These are phyloP conservation scores for Nidularia sp. DNA, from an alignment of 768 basidiomycete genomes.

Conservation along the genomic window DNA sequence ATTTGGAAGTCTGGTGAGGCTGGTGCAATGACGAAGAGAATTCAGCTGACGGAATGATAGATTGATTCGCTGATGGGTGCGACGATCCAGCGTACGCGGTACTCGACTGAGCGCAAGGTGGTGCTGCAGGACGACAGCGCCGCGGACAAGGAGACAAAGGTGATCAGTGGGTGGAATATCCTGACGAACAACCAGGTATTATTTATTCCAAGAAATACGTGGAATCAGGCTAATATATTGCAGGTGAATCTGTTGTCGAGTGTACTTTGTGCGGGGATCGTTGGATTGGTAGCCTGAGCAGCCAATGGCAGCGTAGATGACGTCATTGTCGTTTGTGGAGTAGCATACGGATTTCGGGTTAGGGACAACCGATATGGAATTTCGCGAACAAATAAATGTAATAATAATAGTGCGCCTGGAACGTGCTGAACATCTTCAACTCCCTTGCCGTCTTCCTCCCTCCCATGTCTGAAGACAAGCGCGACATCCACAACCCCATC, in stretches of 20 bases:
- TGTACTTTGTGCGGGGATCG: constrained; percentile 23
- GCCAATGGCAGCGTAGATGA: constrained; percentile 9
- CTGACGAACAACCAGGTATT: constrained; percentile 81
- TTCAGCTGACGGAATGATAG: constrained; percentile 26
- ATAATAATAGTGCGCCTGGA: too few relatives aligned
- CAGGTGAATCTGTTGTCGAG: constrained; percentile 42
- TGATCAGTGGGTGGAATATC: constrained; percentile 62
- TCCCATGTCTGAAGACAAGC: constrained; percentile 37
- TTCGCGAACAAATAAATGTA: too few relatives aligned
- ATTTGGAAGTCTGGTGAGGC: constrained; percentile 71
- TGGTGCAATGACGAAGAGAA: constrained; percentile 1
- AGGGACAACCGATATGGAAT: too few relatives aligned
- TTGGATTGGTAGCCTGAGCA: constrained; percentile 17
- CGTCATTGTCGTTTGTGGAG: constrained; percentile 11
- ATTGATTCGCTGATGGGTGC: constrained; percentile 87
- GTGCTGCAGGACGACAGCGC: constrained; percentile 56
- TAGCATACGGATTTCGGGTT: too few relatives aligned
- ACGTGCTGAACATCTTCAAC: too few relatives aligned
- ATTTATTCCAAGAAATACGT: not conserved
- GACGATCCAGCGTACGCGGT: constrained; percentile 78
- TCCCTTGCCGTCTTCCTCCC: constrained; percentile 8
- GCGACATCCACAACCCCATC: constrained; percentile 74
- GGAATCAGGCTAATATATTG: not conserved
- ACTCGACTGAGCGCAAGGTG: constrained; percentile 53
- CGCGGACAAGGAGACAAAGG: constrained; percentile 26